phyloP scores from a whole-genome alignment of 495 filamentous ascomycete genomes.

The Penicillium flavigenum region DNA sequence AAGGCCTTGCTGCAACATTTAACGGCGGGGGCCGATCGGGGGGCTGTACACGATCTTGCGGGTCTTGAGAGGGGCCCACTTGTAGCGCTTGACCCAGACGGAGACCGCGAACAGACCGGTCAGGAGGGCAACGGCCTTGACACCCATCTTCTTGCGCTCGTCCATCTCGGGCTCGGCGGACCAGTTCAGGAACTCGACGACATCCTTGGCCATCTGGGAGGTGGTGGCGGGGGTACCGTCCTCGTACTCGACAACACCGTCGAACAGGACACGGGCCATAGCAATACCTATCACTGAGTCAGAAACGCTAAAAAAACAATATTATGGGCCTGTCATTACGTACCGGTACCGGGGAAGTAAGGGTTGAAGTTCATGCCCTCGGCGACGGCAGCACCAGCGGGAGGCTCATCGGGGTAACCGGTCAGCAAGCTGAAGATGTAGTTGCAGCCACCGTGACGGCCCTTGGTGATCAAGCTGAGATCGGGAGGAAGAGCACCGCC shows the following conservation, averaged over 20 bases:
- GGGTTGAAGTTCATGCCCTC: slow-evolving; percentile 99
- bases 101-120: slow-evolving; percentile 78
- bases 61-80: slow-evolving; percentile 94
- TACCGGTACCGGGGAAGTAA: slow-evolving; percentile 96
- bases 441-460: slow-evolving; percentile 93
- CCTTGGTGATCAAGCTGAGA: slow-evolving; percentile 97
- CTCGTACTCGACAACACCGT: slow-evolving; percentile 98
- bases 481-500: slow-evolving; percentile 96
- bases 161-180: slow-evolving; percentile 99
- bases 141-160: slow-evolving; percentile 97
- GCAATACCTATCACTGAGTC: slow-evolving; percentile 67
- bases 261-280: slow-evolving; percentile 97
- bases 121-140: slow-evolving; percentile 82
- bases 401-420: slow-evolving; percentile 97
- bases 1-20: slow-evolving; percentile 30
- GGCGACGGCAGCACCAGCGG: slow-evolving; percentile 76
- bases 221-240: slow-evolving; percentile 91
- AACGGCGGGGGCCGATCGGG: slow-evolving; percentile 52
- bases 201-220: slow-evolving; percentile 99
- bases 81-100: slow-evolving; percentile 99
- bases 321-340: slow-evolving; percentile 20
- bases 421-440: slow-evolving; percentile 97
- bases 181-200: slow-evolving; percentile 98
- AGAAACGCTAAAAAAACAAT: slow-evolving; percentile 4
- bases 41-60: slow-evolving; percentile 88